A percentile compares a stretch with the other conserved stretches of the same genome.
Conservation (phyloP, 2,329 filamentous ascomycete species). For the Nigrospora osmanthi region DNA sequence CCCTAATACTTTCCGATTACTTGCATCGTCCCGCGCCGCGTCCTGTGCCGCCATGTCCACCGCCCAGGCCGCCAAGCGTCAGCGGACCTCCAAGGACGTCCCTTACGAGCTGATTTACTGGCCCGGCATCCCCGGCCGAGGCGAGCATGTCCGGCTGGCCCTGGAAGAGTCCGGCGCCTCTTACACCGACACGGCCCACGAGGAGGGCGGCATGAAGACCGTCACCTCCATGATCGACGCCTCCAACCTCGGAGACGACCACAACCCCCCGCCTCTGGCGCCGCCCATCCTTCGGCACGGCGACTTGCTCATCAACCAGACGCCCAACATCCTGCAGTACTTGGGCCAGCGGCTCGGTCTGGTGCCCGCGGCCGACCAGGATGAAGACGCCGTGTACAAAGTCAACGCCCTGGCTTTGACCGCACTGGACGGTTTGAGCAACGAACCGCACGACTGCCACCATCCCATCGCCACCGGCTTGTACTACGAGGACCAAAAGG, state of each 20-base stretch:
- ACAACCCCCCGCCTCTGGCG: slow-evolving; percentile 59
- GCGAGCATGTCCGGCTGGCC: slow-evolving; percentile 63
- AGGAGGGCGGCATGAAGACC: slow-evolving; percentile 38
- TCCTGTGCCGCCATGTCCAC: no score
- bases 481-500: slow-evolving; percentile 72
- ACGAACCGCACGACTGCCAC: slow-evolving; percentile 69
- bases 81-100: slow-evolving; percentile 33
- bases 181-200: slow-evolving; percentile 53
- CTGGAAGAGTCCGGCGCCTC: slow-evolving; percentile 60
- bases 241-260: slow-evolving; percentile 36
- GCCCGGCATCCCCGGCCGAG: slow-evolving; percentile 64
- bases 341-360: slow-evolving; percentile 54
- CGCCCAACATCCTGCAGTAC: slow-evolving; percentile 66
- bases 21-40: no score
- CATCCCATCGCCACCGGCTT: slow-evolving; percentile 54
- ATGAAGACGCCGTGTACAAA: slow-evolving; percentile 38
- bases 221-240: slow-evolving; percentile 40
- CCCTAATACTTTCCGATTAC: no score
- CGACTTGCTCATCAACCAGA: slow-evolving; percentile 57
- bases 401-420: slow-evolving; percentile 60
- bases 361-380: slow-evolving; percentile 23
- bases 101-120: slow-evolving; percentile 65
- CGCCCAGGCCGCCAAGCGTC: slow-evolving; percentile 20
- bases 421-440: slow-evolving; percentile 60
- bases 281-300: slow-evolving; percentile 60